Conservation (phyloP, 805 yeast genomes). For the Grigorovia jiainica region DNA sequence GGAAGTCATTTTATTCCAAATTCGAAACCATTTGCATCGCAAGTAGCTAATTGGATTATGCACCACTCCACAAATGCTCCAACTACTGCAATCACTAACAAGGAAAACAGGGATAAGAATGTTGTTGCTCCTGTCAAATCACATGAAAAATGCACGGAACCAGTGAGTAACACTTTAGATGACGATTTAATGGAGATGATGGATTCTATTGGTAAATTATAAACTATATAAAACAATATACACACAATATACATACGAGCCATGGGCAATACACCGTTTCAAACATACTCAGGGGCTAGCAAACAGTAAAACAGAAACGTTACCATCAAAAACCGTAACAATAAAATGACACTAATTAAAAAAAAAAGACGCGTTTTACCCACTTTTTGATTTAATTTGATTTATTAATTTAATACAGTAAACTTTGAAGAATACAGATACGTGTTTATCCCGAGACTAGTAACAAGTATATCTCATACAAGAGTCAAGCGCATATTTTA, state of each 20-base stretch:
- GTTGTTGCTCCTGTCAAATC: neutral
- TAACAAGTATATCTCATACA: no score
- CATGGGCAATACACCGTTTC: no score
- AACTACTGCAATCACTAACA: neutral
- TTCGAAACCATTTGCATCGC: slow-evolving; percentile 38
- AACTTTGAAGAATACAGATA: no score
- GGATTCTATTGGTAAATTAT: slow-evolving; percentile 33
- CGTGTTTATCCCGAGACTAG: no score
- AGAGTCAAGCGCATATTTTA: no score
- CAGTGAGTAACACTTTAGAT: slow-evolving; percentile 14
- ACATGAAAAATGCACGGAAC: slow-evolving; percentile 9
- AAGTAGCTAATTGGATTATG: slow-evolving; percentile 29
- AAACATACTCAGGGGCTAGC: no score
- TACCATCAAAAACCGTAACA: neutral
- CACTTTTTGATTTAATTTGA: no score
- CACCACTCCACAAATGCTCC: slow-evolving; percentile 3
- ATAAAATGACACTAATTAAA: neutral
- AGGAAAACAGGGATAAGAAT: slow-evolving; percentile 2
- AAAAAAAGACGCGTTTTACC: no score
- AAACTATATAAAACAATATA: no score
- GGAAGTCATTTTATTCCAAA: slow-evolving; percentile 98
- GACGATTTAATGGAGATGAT: slow-evolving; percentile 32
- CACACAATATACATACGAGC: no score
- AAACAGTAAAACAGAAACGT: neutral
- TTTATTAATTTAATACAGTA: no score